A percentile compares a stretch with the other conserved stretches of the same genome.
Conservation (phyloP, 2,329 filamentous ascomycete species). For the Thielaviopsis ethacetica region DNA sequence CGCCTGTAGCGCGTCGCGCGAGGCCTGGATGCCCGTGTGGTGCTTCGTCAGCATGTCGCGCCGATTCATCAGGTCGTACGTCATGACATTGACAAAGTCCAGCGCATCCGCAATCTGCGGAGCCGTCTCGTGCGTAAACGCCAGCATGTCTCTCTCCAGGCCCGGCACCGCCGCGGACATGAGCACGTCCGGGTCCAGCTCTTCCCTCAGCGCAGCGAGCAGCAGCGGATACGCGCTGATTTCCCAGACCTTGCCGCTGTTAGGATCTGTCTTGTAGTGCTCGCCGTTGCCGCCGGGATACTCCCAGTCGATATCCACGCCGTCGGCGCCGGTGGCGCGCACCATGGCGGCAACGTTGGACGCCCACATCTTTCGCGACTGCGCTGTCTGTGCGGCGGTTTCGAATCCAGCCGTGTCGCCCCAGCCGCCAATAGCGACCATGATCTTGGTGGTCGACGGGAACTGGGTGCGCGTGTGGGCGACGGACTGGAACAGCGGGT, state of each 20-base stretch:
- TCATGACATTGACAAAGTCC: constrained; percentile 54
- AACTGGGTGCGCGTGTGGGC: constrained; percentile 23
- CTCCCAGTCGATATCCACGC: constrained; percentile 50
- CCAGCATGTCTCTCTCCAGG: constrained; percentile 47
- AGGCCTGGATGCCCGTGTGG: constrained; percentile 44
- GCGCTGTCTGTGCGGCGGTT: constrained; percentile 33
- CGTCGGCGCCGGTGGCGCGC: constrained; percentile 45
- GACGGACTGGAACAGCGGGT: constrained; percentile 38
- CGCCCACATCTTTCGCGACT: constrained; percentile 41
- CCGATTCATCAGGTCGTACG: constrained; percentile 55
- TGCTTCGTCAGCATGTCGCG: constrained; percentile 48
- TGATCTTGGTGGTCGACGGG: constrained; percentile 37
- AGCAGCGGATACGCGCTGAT: constrained; percentile 47
- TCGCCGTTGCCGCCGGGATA: constrained; percentile 49
- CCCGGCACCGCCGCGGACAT: constrained; percentile 56
- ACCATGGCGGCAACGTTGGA: constrained; percentile 49
- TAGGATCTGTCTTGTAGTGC: constrained; percentile 50
- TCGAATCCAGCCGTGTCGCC: constrained; percentile 51
- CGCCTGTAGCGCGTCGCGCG: constrained; percentile 35
- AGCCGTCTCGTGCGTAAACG: constrained; percentile 41
- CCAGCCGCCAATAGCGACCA: constrained; percentile 63
- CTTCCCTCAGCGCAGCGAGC: constrained; percentile 38
- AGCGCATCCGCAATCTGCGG: constrained; percentile 41
- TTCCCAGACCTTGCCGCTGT: constrained; percentile 42
- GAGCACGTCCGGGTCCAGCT: constrained; percentile 38